Base-by-base conservation (phyloP, 306 rosid genomes). In the Cucurbita argyrosperma region DNA sequence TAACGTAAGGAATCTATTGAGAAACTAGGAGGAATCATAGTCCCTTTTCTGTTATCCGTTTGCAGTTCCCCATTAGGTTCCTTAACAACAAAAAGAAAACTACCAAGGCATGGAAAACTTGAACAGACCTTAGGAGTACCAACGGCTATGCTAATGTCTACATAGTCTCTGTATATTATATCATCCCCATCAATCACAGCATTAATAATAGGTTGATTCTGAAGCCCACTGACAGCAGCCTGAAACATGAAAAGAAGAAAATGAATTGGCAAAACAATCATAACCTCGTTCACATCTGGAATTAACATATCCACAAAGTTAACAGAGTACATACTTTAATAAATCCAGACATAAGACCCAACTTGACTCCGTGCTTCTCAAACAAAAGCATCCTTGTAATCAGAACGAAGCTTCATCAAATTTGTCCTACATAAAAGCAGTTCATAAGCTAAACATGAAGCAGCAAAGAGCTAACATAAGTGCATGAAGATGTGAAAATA, bases 111-210 rank as follows among this genome's bases (percentile, higher is more conserved):
- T 45, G 50, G n/a, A 14, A 77, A 55, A 47, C 74, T 68, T 10
- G 45, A 23, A 50, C 80, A 74, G 57, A 90, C 92, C 96, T 88
- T 90, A 0, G 89, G 76, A 65, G 96, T 88, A 49, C 96, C 94
- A 80, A 90, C 96, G 4, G 96, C 96, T 38, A 90, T 79, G 76
- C 96, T 90, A 70, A 90, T 87, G 82, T 90, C 96, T 54, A 87
- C 57, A 74, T 90, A 87, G 78, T 90, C 90, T 85, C 92, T 82
- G 87, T 88, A 85, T 75, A 90, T 85, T 72, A 90, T 88, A 79
- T 90, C 92, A 74, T 90, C 92, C 79, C 94, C 96, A 80, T 90
- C 96, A 81, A 90, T 88, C 63, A 90, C 96, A 5, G 96, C 96
- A 82, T 90, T 90, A 43, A 90, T 83, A 71, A 83, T 85, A 30